Evolutionary conservation across 345 rosid species (phyloP).

Genomic region (Psidium guajava): DNA sequence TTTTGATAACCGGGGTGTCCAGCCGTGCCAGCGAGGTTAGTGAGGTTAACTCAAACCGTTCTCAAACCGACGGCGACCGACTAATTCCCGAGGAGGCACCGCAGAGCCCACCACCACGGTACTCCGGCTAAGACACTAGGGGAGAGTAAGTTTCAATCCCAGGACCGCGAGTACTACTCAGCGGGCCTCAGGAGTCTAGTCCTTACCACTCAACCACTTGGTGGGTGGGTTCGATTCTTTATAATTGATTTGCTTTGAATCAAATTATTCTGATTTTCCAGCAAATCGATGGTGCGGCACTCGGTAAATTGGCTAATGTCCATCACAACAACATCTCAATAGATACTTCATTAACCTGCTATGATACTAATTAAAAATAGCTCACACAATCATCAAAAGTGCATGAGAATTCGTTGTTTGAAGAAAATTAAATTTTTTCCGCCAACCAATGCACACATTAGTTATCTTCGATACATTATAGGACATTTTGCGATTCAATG

Average conservation of each 20-base stretch:
- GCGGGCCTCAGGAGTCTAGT: no score
- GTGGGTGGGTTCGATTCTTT: no score
- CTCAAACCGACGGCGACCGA: no score
- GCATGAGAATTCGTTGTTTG: background rate
- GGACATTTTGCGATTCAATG: background rate
- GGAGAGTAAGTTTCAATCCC: no score
- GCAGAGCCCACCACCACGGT: no score
- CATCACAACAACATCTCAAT: background rate
- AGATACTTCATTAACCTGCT: background rate
- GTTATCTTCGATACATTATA: background rate
- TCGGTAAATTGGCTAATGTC: background rate
- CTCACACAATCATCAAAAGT: background rate
- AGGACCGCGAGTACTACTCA: no score
- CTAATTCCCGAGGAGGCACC: no score
- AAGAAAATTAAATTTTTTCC: background rate
- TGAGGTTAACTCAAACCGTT: no score
- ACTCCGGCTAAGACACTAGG: no score
- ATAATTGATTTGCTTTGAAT: background rate
- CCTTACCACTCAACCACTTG: no score
- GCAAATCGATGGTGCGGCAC: fast-evolving
- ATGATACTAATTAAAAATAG: background rate
- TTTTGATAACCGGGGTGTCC: no score
- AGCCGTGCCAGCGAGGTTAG: no score
- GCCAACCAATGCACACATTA: background rate
- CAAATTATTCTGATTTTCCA: background rate